These are phyloP conservation scores for Phlebiopsis gigantea DNA, from an alignment of 768 basidiomycete species.

Conservation along the genomic window DNA sequence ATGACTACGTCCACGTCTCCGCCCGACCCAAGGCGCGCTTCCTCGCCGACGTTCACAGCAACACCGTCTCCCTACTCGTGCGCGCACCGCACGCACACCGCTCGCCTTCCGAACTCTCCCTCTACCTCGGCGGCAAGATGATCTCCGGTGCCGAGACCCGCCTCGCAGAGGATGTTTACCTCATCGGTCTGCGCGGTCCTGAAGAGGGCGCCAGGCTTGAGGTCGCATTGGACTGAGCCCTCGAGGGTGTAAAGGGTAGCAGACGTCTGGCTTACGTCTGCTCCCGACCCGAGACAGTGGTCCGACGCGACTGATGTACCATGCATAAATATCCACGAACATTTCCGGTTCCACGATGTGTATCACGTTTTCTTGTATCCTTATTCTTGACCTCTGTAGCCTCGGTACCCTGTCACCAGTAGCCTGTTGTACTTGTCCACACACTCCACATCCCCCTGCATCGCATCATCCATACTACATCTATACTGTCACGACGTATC, in stretches of 20 bases:
- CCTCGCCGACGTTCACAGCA: conserved; percentile 11
- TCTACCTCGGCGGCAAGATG: conserved; percentile 2
- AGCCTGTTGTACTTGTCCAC: background rate
- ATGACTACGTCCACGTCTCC: background rate
- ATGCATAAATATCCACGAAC: background rate
- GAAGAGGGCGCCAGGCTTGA: conserved; percentile 21
- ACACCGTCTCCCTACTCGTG: conserved; percentile 10
- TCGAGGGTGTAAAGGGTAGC: conserved; percentile 3
- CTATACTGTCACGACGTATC: too few species aligned
- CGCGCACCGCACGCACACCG: conserved; percentile 1
- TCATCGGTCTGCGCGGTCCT: conserved; percentile 1
- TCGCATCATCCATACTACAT: too few species aligned
- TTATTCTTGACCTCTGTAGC: background rate
- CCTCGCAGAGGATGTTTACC: conserved; percentile 6
- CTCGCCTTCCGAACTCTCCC: conserved; percentile 2
- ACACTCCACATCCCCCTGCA: too few species aligned
- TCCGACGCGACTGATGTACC: background rate
- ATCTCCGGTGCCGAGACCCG: conserved; percentile 4
- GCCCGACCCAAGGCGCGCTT: background rate
- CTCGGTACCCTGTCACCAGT: background rate
- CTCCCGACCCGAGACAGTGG: background rate
- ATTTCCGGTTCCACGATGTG: background rate
- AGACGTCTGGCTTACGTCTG: background rate
- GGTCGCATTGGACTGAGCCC: conserved; percentile 15
- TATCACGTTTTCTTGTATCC: conserved; percentile 5